phyloP scores from a whole-genome alignment of 1,284 basidiomycete species.

The Schizopora paradoxa region DNA sequence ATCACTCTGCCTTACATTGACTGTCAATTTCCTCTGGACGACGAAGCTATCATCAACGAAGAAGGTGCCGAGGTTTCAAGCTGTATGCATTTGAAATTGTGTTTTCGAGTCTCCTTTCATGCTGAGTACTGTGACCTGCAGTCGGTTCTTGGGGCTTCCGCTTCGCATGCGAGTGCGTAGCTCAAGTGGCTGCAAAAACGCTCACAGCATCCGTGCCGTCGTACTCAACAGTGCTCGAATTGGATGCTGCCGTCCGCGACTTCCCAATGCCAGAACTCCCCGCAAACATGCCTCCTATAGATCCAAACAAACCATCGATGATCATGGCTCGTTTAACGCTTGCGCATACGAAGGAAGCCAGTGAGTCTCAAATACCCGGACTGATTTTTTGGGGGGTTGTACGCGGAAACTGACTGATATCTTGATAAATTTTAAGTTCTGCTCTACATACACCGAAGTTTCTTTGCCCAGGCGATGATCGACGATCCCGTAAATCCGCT shows the following conservation, averaged over 20 bases:
- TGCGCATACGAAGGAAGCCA: constrained; percentile 49
- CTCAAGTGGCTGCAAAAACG: constrained; percentile 58
- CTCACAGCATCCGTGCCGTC: constrained; percentile 57
- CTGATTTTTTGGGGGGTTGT: constrained; percentile 5
- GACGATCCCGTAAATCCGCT: constrained; percentile 55
- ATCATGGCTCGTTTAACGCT: constrained; percentile 47
- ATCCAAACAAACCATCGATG: constrained; percentile 26
- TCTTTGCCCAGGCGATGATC: constrained; percentile 66
- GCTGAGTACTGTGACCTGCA: constrained; percentile 24
- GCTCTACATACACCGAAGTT: constrained; percentile 62
- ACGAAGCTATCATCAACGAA: constrained; percentile 24
- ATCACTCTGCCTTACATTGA: constrained; percentile 56
- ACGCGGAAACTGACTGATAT: constrained; percentile 9
- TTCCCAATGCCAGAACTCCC: constrained; percentile 49
- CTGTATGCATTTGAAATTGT: constrained; percentile 36
- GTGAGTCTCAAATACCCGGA: constrained; percentile 33
- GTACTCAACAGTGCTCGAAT: constrained; percentile 64
- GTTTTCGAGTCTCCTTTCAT: constrained; percentile 4
- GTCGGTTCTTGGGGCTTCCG: constrained; percentile 57
- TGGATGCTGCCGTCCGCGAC: constrained; percentile 65
- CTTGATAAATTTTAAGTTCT: constrained; percentile 39
- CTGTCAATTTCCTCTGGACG: constrained; percentile 46
- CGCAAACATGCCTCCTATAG: constrained; percentile 28
- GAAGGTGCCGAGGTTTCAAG: constrained; percentile 33
- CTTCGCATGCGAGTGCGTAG: constrained; percentile 60